Evolutionary conservation across 352 stramenopile species (phyloP).

Genomic region (Globisporangium spiculum): DNA sequence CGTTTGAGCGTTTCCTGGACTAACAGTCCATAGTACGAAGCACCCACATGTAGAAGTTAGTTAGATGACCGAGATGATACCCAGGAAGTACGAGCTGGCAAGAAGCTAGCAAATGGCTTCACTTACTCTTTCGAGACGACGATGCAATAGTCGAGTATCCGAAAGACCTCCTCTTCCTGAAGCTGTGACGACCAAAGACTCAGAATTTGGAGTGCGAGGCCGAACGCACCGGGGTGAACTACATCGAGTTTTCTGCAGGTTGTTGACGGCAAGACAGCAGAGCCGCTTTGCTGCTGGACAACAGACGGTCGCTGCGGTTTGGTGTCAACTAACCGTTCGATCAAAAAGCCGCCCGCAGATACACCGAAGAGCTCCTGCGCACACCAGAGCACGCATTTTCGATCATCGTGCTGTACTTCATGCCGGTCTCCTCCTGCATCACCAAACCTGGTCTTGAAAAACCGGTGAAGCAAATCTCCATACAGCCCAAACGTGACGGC

Average conservation of each 20-base stretch:
- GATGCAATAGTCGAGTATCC: conserved; percentile 20
- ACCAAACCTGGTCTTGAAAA: not conserved
- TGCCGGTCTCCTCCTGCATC: not conserved
- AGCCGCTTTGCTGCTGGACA: conserved; percentile 1
- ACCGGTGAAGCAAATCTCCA: conserved; percentile 24
- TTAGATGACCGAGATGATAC: not conserved
- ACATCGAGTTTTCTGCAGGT: conserved; percentile 2
- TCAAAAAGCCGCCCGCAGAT: not conserved
- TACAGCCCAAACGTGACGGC: conserved; percentile 29
- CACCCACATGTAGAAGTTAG: not conserved
- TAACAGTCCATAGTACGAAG: conserved; percentile 7
- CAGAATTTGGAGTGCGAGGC: conserved; percentile 28
- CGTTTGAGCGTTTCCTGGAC: conserved; percentile 21
- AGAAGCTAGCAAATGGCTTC: not conserved
- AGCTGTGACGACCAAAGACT: conserved; percentile 21
- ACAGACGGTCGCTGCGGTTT: not conserved
- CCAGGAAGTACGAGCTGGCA: not conserved
- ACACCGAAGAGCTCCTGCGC: conserved; percentile 7
- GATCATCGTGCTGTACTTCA: not conserved
- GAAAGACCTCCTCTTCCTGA: conserved; percentile 2
- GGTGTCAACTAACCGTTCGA: not conserved
- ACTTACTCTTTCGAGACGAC: conserved; percentile 9
- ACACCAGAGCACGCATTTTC: conserved; percentile 9
- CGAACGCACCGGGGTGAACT: conserved; percentile 24
- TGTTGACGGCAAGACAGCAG: not conserved